These are phyloP conservation scores for Solanum acaule DNA, from an alignment of 257 asterid genomes.

Conservation along the genomic window DNA sequence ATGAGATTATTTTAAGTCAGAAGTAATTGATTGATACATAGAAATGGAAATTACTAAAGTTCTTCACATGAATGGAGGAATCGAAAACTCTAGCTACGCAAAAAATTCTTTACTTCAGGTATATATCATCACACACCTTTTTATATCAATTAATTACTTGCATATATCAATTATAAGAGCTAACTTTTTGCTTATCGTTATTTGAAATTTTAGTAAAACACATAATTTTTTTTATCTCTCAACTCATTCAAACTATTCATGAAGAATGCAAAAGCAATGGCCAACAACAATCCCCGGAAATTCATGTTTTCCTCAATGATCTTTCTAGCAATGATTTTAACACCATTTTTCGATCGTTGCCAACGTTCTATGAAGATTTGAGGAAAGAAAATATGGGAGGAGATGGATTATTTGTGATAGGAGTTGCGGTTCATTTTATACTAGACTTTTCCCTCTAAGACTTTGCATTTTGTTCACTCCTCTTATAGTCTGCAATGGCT, in stretches of 20 bases:
- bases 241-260: background rate
- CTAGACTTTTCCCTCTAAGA: slow-evolving; percentile 30
- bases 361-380: slow-evolving; percentile 14
- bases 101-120: too few relatives aligned
- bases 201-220: too few relatives aligned
- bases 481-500: slow-evolving; percentile 63
- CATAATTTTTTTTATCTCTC: background rate
- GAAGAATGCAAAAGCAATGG: too few relatives aligned
- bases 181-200: too few relatives aligned
- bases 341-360: slow-evolving; percentile 30
- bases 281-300: slow-evolving; percentile 5
- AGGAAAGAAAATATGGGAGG: slow-evolving; percentile 5
- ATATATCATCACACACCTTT: too few relatives aligned
- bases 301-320: slow-evolving; percentile 45
- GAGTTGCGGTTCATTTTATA: slow-evolving; percentile 51
- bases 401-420: slow-evolving; percentile 13
- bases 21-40: background rate
- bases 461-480: slow-evolving; percentile 53
- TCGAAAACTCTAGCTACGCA: too few relatives aligned
- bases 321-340: slow-evolving; percentile 65
- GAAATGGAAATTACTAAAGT: background rate
- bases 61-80: too few relatives aligned
- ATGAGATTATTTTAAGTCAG: too few relatives aligned
- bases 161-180: too few relatives aligned
- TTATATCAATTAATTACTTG: too few relatives aligned